Conservation (phyloP, 129 eudicot species). For the Glebionis coronaria region DNA sequence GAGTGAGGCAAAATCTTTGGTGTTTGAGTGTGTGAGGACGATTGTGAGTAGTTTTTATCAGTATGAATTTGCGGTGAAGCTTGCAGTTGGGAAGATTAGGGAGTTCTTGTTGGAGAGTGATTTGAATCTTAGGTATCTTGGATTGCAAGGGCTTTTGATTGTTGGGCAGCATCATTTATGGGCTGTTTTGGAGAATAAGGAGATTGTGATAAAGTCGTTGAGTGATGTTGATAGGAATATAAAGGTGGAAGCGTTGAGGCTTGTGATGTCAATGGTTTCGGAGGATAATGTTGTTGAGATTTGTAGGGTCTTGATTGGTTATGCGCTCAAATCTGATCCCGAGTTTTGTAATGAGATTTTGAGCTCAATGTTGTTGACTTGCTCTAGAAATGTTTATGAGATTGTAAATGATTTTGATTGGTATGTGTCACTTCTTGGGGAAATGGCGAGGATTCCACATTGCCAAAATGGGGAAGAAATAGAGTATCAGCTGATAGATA, state of each 20-base stretch:
- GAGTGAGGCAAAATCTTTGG: slow-evolving; percentile 77
- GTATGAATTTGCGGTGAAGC: slow-evolving; percentile 68
- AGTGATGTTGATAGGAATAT: slow-evolving; percentile 80
- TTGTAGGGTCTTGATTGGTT: slow-evolving; percentile 73
- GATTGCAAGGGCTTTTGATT: slow-evolving; percentile 72
- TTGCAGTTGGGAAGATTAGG: slow-evolving; percentile 64
- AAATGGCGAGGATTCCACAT: slow-evolving; percentile 79
- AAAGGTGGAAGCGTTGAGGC: slow-evolving; percentile 69
- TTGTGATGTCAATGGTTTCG: slow-evolving; percentile 81
- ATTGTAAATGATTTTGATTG: slow-evolving; percentile 83
- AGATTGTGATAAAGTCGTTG: slow-evolving; percentile 67
- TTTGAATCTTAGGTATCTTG: slow-evolving; percentile 84
- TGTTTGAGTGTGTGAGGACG: slow-evolving; percentile 86
- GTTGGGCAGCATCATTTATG: slow-evolving; percentile 55
- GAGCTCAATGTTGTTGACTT: slow-evolving; percentile 57
- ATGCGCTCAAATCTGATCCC: slow-evolving; percentile 85
- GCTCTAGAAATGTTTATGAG: slow-evolving; percentile 70
- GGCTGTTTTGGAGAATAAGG: slow-evolving; percentile 90
- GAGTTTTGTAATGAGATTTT: slow-evolving; percentile 85
- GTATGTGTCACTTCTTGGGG: slow-evolving; percentile 89
- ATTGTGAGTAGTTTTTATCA: slow-evolving; percentile 66
- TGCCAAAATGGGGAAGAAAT: slow-evolving; percentile 86
- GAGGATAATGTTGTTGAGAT: slow-evolving; percentile 83
- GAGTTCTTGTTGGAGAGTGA: slow-evolving; percentile 81
- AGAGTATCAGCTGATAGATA: slow-evolving; percentile 79